phyloP scores from a whole-genome alignment of 2,329 filamentous ascomycete genomes.

The Clonostachys solani region DNA sequence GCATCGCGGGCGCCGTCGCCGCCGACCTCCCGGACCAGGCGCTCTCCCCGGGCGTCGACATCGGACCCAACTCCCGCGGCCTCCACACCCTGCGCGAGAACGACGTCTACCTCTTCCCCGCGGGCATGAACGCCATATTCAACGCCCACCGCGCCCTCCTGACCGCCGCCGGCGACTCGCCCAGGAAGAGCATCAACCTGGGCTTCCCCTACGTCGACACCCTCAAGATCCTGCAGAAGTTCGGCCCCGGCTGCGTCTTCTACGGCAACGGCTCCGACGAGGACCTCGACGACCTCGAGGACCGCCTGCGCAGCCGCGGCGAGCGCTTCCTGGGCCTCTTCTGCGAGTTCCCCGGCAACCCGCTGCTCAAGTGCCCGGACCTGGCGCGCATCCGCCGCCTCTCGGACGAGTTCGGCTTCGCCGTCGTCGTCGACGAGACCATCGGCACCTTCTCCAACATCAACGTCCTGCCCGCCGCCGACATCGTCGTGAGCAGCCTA shows the following conservation, averaged over 20 bases:
- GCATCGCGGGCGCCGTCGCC: slow-evolving; percentile 83
- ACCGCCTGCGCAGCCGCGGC: slow-evolving; percentile 57
- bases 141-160: slow-evolving; percentile 76
- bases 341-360: slow-evolving; percentile 94
- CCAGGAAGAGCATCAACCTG: slow-evolving; percentile 77
- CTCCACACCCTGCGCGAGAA: slow-evolving; percentile 69
- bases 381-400: slow-evolving; percentile 74
- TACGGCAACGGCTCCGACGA: slow-evolving; percentile 75
- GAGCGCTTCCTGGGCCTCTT: slow-evolving; percentile 81
- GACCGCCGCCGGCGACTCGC: slow-evolving; percentile 31
- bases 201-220: slow-evolving; percentile 99
- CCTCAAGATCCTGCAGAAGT: slow-evolving; percentile 91
- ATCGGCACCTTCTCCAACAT: slow-evolving; percentile 96
- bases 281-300: slow-evolving; percentile 82
- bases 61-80: slow-evolving; percentile 43
- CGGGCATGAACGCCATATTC: slow-evolving; percentile 95
- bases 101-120: slow-evolving; percentile 85
- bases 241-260: slow-evolving; percentile 79
- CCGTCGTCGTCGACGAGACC: slow-evolving; percentile 90
- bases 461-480: slow-evolving; percentile 83
- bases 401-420: slow-evolving; percentile 82
- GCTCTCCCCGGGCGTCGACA: background rate
- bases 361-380: slow-evolving; percentile 80
- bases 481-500: slow-evolving; percentile 89
- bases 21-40: slow-evolving; percentile 43